phyloP scores from a whole-genome alignment of 2,329 filamentous ascomycete genomes.

The Stachybotrys chlorohalonatus region DNA sequence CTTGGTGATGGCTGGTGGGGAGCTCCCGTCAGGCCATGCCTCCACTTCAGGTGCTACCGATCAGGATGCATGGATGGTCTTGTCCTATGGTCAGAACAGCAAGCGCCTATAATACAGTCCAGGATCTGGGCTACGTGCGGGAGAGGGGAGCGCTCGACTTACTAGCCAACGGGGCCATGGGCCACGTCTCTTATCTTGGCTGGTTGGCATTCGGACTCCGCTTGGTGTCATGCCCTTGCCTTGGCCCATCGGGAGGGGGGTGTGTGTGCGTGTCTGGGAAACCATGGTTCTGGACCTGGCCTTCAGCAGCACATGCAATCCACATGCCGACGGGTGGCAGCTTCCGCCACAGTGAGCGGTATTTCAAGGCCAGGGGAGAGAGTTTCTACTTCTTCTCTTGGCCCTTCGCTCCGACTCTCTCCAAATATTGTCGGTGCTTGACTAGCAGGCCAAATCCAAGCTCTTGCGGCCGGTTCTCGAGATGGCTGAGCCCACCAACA shows the following conservation, averaged over 20 bases:
- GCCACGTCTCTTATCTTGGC: neutral
- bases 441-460: neutral
- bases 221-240: neutral
- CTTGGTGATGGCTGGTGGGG: neutral
- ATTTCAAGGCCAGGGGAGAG: neutral
- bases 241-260: neutral
- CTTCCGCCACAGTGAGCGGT: neutral
- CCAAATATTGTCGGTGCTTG: neutral
- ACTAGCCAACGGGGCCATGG: neutral
- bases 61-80: neutral
- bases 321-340: neutral
- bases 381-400: neutral
- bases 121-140: neutral
- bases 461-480: neutral
- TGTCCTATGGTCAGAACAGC: neutral
- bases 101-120: neutral
- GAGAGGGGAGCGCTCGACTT: neutral
- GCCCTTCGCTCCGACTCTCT: neutral
- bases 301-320: neutral
- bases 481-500: slow-evolving; percentile 40
- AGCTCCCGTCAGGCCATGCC: neutral
- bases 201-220: neutral
- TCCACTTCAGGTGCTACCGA: neutral
- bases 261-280: neutral
- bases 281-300: neutral